Percentiles rank a stretch among this genome's conserved stretches.
Conservation (phyloP, 495 filamentous ascomycete species). For the Penicillium samsonianum region DNA sequence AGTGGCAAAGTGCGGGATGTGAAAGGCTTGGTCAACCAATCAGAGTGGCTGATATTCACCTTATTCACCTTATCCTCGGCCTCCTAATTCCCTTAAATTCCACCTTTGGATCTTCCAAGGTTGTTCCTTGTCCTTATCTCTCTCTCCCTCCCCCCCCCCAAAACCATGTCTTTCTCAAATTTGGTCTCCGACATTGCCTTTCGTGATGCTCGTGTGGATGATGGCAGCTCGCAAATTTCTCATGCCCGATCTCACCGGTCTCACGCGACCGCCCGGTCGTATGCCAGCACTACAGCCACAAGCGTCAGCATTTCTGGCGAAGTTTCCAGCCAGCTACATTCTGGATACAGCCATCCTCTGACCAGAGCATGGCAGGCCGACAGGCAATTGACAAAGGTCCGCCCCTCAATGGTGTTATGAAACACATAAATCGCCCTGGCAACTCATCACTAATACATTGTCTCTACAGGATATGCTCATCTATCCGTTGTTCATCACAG, state of each 20-base stretch:
- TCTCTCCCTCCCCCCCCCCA: background rate
- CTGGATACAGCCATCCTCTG: slow-evolving; percentile 91
- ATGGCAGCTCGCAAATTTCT: slow-evolving; percentile 69
- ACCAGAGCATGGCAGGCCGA: slow-evolving; percentile 94
- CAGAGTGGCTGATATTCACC: slow-evolving; percentile 18
- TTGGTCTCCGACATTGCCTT: slow-evolving; percentile 85
- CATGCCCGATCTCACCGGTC: slow-evolving; percentile 69
- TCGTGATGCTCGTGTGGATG: slow-evolving; percentile 58
- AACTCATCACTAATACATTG: slow-evolving; percentile 1
- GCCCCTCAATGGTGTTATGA: slow-evolving; percentile 13
- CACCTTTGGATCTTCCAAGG: background rate
- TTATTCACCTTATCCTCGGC: slow-evolving; percentile 15
- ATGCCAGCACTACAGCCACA: slow-evolving; percentile 86
- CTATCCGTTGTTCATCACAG: slow-evolving; percentile 94
- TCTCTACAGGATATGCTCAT: slow-evolving; percentile 81
- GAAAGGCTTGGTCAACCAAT: slow-evolving; percentile 20
- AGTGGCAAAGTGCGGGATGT: slow-evolving; percentile 1
- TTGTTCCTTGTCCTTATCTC: background rate
- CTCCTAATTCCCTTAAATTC: slow-evolving; percentile 12
- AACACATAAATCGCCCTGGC: background rate
- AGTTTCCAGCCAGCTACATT: slow-evolving; percentile 92
- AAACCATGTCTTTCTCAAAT: slow-evolving; percentile 85
- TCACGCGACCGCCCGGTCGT: slow-evolving; percentile 66
- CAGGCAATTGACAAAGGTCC: slow-evolving; percentile 91
- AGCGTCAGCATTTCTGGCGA: slow-evolving; percentile 91